phyloP scores from a whole-genome alignment of 179 eudicot genomes.

The Kewa caespitosa region DNA sequence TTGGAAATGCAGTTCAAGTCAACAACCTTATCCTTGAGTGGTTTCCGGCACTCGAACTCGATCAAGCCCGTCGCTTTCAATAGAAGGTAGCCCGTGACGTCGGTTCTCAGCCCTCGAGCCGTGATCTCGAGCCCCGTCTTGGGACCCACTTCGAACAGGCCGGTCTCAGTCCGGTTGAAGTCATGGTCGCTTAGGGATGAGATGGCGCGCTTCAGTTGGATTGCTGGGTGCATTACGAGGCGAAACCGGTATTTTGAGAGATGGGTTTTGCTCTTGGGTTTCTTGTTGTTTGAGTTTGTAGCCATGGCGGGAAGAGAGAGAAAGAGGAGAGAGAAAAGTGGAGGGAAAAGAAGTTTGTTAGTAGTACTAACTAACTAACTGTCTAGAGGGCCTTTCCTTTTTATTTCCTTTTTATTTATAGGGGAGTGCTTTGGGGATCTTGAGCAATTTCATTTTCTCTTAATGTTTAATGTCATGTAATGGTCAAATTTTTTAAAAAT shows the following conservation, averaged over 20 bases:
- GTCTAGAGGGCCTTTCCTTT: too few relatives aligned
- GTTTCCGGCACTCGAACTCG: constrained; percentile 1
- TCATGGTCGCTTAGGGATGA: constrained; percentile 6
- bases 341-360: neutral
- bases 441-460: too few relatives aligned
- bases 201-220: constrained; percentile 6
- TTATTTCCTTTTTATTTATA: too few relatives aligned
- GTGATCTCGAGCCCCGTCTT: constrained; percentile 13
- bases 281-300: neutral
- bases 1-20: neutral
- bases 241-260: neutral
- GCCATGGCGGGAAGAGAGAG: neutral
- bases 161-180: constrained; percentile 3
- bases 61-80: constrained; percentile 17
- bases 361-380: too few relatives aligned
- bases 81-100: neutral
- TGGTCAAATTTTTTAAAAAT: too few relatives aligned
- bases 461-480: too few relatives aligned
- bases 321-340: neutral
- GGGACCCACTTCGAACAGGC: constrained; percentile 9
- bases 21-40: neutral
- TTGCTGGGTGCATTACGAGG: constrained; percentile 13
- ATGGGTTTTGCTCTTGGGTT: neutral
- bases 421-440: too few relatives aligned
- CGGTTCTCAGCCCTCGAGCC: neutral